phyloP scores from a whole-genome alignment of 805 yeast species.

The Spencermartinsiella europaea region DNA sequence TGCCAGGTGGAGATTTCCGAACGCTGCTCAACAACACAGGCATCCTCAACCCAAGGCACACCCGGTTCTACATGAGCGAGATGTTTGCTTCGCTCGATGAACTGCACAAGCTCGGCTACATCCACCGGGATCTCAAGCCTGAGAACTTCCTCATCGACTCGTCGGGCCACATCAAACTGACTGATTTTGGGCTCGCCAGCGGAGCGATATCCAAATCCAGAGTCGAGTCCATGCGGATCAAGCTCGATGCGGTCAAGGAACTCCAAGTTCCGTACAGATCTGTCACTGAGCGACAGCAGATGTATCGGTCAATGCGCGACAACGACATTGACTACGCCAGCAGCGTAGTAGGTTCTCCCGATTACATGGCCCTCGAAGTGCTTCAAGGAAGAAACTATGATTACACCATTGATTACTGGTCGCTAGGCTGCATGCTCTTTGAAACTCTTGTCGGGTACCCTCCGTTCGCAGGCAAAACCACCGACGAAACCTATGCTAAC shows the following conservation, averaged over 20 bases:
- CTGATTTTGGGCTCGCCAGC: constrained; percentile 96
- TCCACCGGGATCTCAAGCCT: constrained; percentile 95
- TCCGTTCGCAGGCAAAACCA: constrained; percentile 89
- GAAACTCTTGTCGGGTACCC: constrained; percentile 97
- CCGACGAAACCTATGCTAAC: constrained; percentile 92
- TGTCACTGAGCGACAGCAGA: constrained; percentile 78
- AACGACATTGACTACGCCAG: constrained; percentile 83
- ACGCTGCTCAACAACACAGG: constrained; percentile 92
- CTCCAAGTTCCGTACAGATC: constrained; percentile 67
- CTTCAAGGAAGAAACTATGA: constrained; percentile 91
- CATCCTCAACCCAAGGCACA: constrained; percentile 87
- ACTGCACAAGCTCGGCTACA: constrained; percentile 88
- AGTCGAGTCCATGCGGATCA: constrained; percentile 79
- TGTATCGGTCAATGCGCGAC: constrained; percentile 68
- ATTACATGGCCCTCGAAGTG: constrained; percentile 97
- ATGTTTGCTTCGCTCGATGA: constrained; percentile 96
- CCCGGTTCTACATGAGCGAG: constrained; percentile 89
- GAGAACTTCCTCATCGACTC: constrained; percentile 88
- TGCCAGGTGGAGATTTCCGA: constrained; percentile 99
- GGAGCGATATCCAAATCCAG: constrained; percentile 91
- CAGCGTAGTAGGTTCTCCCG: constrained; percentile 97
- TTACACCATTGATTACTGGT: constrained; percentile 98
- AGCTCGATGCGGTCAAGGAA: constrained; percentile 67
- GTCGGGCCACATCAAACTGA: constrained; percentile 85
- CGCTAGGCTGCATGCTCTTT: constrained; percentile 93